These are phyloP conservation scores for Clonostachys sp. DNA, from an alignment of 2,329 filamentous ascomycete genomes.

Conservation along the genomic window DNA sequence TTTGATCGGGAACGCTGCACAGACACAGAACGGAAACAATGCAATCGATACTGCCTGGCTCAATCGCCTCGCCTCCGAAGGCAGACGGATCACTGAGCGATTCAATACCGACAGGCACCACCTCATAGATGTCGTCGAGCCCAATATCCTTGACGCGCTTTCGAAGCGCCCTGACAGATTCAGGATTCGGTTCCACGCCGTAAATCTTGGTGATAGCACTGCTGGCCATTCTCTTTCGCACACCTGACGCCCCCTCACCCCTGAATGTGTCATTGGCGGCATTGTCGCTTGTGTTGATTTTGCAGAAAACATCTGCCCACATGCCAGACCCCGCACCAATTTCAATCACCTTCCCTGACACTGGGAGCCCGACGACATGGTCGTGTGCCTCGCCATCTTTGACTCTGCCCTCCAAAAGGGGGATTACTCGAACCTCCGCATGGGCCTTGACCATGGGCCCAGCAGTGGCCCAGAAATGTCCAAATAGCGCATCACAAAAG, in stretches of 20 bases:
- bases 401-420: conserved; percentile 48
- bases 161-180: conserved; percentile 42
- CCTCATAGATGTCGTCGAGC: conserved; percentile 52
- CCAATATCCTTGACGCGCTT: conserved; percentile 43
- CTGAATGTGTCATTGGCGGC: conserved; percentile 4
- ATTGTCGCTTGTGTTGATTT: conserved; percentile 10
- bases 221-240: conserved; percentile 15
- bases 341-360: conserved; percentile 53
- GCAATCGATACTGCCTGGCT: conserved; percentile 48
- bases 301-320: conserved; percentile 51
- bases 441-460: conserved; percentile 44
- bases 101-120: conserved; percentile 60
- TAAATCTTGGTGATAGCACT: conserved; percentile 43
- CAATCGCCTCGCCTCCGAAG: conserved; percentile 37
- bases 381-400: conserved; percentile 25
- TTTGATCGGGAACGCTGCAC: conserved; percentile 59
- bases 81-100: conserved; percentile 35
- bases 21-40: conserved; percentile 58
- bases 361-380: conserved; percentile 23
- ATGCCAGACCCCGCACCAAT: conserved; percentile 58
- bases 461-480: conserved; percentile 51
- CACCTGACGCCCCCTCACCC: conserved; percentile 1
- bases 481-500: conserved; percentile 52
- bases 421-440: conserved; percentile 38
- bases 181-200: conserved; percentile 60